Percentiles rank a stretch among this genome's conserved stretches.
These are phyloP conservation scores for Aleurites moluccanus DNA, from an alignment of 441 rosid genomes.

Conservation along the genomic window DNA sequence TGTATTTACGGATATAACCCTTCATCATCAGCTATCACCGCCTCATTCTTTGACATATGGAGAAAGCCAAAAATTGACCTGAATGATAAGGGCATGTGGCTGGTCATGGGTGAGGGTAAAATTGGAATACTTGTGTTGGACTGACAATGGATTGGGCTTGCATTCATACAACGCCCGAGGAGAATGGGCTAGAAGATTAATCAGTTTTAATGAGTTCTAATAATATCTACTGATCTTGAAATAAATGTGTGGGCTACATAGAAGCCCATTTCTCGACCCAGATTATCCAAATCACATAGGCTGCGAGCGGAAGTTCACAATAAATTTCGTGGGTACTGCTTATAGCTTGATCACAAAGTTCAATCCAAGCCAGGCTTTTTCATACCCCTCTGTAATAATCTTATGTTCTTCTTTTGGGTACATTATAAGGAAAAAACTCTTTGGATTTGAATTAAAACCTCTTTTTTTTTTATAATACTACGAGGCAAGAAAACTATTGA, in stretches of 20 bases:
- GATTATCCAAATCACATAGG: not conserved
- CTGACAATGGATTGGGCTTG: not conserved
- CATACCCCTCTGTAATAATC: no score
- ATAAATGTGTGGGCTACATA: not conserved
- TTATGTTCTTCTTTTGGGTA: no score
- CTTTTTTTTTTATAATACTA: no score
- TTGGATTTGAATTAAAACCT: no score
- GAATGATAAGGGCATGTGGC: not conserved
- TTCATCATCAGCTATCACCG: not conserved
- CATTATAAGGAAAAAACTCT: no score
- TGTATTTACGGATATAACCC: not conserved
- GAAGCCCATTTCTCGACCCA: not conserved
- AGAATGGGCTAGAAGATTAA: not conserved
- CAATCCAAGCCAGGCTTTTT: no score
- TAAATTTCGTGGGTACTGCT: no score
- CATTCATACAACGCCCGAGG: not conserved
- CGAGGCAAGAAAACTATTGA: no score
- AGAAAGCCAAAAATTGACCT: not conserved
- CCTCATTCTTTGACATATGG: not conserved
- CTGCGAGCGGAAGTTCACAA: no score
- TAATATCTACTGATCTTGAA: no score
- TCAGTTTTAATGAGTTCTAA: not conserved
- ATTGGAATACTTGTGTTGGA: not conserved
- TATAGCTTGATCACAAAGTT: no score
- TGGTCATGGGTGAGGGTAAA: not conserved